A percentile compares a stretch with the other conserved stretches of the same genome.
phyloP scores from a whole-genome alignment of 805 yeast species.

The Saturnispora hagleri region DNA sequence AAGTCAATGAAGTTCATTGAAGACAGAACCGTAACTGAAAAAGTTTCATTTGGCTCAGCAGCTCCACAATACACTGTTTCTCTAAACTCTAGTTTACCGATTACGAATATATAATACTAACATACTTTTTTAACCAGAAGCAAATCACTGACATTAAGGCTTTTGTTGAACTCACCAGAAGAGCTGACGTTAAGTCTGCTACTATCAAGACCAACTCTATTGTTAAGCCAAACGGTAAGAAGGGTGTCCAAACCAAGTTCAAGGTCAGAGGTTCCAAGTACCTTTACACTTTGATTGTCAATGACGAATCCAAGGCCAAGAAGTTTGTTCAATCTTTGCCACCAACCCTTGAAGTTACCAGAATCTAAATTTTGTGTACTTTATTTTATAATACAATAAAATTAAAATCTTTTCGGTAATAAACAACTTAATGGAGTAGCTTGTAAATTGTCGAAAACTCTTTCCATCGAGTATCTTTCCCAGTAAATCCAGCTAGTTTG shows the following conservation, averaged over 20 bases:
- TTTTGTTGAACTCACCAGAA: constrained; percentile 92
- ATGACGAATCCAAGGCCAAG: constrained; percentile 95
- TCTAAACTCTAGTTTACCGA: not conserved
- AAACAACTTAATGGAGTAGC: too few relatives aligned
- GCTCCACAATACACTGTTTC: not conserved
- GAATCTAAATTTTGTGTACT: constrained; percentile 20
- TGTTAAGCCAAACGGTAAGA: constrained; percentile 72
- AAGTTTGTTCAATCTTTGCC: constrained; percentile 96
- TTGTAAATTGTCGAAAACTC: not conserved
- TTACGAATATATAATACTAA: not conserved
- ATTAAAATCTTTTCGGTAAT: not conserved
- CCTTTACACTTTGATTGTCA: constrained; percentile 91
- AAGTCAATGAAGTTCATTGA: too few relatives aligned
- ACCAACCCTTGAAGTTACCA: constrained; percentile 72
- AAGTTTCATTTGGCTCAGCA: not conserved
- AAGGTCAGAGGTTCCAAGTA: constrained; percentile 94
- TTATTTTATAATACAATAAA: constrained; percentile 3
- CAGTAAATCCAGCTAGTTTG: too few relatives aligned
- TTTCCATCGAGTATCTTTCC: not conserved
- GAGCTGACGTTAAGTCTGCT: constrained; percentile 90
- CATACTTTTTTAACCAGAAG: constrained; percentile 18
- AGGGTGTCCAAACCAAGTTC: constrained; percentile 92
- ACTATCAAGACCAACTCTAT: constrained; percentile 90
- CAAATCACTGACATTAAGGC: constrained; percentile 96
- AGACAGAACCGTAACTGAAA: too few relatives aligned